These are phyloP conservation scores for Fusarium poae DNA, from an alignment of 2,329 filamentous ascomycete genomes.

Conservation along the genomic window DNA sequence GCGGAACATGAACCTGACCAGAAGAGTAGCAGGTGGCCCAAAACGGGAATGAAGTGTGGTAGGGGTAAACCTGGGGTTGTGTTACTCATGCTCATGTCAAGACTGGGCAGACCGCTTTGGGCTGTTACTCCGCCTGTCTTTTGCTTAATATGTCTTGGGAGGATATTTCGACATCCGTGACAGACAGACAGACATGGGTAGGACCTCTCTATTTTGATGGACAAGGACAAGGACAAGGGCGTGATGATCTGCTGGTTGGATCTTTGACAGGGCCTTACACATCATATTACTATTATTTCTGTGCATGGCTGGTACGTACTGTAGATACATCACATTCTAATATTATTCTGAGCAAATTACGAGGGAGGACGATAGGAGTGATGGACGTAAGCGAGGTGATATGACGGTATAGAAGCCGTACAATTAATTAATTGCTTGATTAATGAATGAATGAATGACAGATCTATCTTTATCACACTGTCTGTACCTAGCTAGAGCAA, in stretches of 20 bases:
- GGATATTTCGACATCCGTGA: constrained; percentile 1
- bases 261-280: constrained; percentile 11
- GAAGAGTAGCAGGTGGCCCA: constrained; percentile 13
- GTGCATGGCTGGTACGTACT: constrained; percentile 1
- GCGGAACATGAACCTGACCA: constrained; percentile 20
- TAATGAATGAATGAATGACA: neutral
- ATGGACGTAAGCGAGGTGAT: constrained; percentile 7
- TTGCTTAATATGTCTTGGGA: constrained; percentile 14
- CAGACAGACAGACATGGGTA: neutral
- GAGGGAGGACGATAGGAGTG: constrained; percentile 2
- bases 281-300: neutral
- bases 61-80: constrained; percentile 45
- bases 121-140: constrained; percentile 40
- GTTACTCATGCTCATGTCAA: constrained; percentile 28
- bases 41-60: constrained; percentile 19
- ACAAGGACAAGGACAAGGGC: constrained; percentile 30
- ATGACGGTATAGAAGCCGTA: neutral
- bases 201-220: constrained; percentile 2
- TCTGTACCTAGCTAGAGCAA: neutral
- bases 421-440: constrained; percentile 1
- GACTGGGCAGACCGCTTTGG: constrained; percentile 40
- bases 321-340: constrained; percentile 14
- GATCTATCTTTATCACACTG: neutral
- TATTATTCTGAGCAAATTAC: constrained; percentile 8
- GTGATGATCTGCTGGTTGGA: constrained; percentile 36